These are phyloP conservation scores for Pezicula rhizophila DNA, from an alignment of 2,329 filamentous ascomycete species.

Conservation along the genomic window DNA sequence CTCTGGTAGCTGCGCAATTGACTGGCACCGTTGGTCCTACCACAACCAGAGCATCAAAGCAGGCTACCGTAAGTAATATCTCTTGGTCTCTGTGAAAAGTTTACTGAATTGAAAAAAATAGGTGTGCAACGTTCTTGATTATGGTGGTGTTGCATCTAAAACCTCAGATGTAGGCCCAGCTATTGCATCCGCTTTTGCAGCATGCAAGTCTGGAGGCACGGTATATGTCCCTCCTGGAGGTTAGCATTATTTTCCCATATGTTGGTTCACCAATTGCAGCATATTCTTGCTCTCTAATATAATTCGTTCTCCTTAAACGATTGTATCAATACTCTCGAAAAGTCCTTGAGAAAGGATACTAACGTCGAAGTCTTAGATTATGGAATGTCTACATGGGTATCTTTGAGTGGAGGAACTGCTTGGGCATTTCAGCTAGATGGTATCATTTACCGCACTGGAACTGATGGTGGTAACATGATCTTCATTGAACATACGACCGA, in stretches of 20 bases:
- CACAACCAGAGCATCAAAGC: constrained; percentile 36
- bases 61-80: constrained; percentile 12
- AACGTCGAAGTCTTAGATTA: constrained; percentile 26
- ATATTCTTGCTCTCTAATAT: no score
- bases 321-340: no score
- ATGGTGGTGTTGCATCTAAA: constrained; percentile 45
- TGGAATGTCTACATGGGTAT: constrained; percentile 43
- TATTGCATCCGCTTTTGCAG: constrained; percentile 40
- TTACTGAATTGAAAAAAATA: constrained; percentile 21
- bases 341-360: no score
- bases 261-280: no score
- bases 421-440: constrained; percentile 49
- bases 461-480: constrained; percentile 46
- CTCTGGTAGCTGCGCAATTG: constrained; percentile 30
- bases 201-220: constrained; percentile 43
- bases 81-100: no score
- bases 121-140: constrained; percentile 45
- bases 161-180: constrained; percentile 44
- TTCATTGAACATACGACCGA: constrained; percentile 42
- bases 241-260: constrained; percentile 16
- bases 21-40: constrained; percentile 37
- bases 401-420: constrained; percentile 37
- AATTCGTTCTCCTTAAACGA: no score
- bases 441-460: constrained; percentile 44
- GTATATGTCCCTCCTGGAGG: constrained; percentile 14